Evolutionary conservation across 1,139 yeast species (phyloP), one percentile per base, ranked within the genome.

Genomic region (Magnusiomyces tetraspermus): DNA sequence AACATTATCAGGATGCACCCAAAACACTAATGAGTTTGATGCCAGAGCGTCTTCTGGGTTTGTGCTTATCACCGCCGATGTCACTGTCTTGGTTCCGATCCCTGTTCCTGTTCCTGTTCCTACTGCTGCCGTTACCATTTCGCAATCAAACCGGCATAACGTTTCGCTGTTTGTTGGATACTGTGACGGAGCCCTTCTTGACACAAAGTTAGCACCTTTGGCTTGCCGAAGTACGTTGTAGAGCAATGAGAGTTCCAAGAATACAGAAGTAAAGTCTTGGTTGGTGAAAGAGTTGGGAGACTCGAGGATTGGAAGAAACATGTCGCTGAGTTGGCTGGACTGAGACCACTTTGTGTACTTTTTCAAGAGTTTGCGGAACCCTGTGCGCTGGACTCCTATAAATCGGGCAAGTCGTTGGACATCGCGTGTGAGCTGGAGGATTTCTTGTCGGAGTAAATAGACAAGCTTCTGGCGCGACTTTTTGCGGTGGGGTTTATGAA

Each of bases 381-480:
- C 97, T 2, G 89, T 82, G 61, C 83, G 82, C 64, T 90, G 97
- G 23, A 89, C 77, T 36, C 85, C 74, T 19, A 87, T 77, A 64
- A 83, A 90, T 57, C 94, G 76, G 21, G 90, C 77, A 46, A 90
- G 70, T 59, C 82, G 79, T 61, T 85, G 87, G 48, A 87, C 71
- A 50, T 81, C 84, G 21, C 73, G 67, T 15, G 87, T 78, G 11
- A 85, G 67, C 22, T 74, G 75, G 30, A 76, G 56, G 13, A 69
- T 60, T 50, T 68, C 72, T 42, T 66, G 65, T 36, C 65, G 66
- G 23, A 69, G 61, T 46, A 64, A 63, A 54, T 57, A 59, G 30
- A 64, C 58, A 43, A 62, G 59, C 0, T 63, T 56, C 51, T 64
- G 66, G 11, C 61, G 58, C 52, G 62, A 59, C 11, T 28, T 28